phyloP scores from a whole-genome alignment of 1,139 yeast genomes.

The Blastobotrys capitulatus region DNA sequence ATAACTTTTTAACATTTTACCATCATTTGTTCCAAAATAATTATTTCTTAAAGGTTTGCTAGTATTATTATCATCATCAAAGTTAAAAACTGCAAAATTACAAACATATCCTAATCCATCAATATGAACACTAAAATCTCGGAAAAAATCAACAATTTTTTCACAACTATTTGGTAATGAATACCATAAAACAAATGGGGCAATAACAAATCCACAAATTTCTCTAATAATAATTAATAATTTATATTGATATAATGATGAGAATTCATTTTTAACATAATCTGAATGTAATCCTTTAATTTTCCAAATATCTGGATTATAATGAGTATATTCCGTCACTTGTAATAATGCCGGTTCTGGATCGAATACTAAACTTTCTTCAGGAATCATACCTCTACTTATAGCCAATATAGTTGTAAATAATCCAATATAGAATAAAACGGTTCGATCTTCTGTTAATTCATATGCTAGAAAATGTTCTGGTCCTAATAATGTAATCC shows the following conservation, averaged over 20 bases:
- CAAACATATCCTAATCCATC: constrained; percentile 96
- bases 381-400: constrained; percentile 55
- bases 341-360: constrained; percentile 80
- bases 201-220: constrained; percentile 68
- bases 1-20: constrained; percentile 89
- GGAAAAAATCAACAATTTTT: constrained; percentile 76
- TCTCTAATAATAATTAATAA: constrained; percentile 71
- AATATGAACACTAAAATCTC: constrained; percentile 83
- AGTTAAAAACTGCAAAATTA: constrained; percentile 86
- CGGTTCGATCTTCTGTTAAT: constrained; percentile 72
- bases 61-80: constrained; percentile 49
- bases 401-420: constrained; percentile 82
- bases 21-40: constrained; percentile 51
- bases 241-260: constrained; percentile 68
- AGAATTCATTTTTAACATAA: constrained; percentile 73
- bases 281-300: constrained; percentile 70
- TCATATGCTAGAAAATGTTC: constrained; percentile 90
- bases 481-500: constrained; percentile 83
- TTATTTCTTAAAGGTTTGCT: constrained; percentile 40
- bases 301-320: constrained; percentile 81
- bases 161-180: constrained; percentile 69
- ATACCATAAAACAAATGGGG: constrained; percentile 86
- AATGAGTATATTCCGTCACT: constrained; percentile 85
- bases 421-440: constrained; percentile 78
- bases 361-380: constrained; percentile 67